phyloP scores from a whole-genome alignment of 495 filamentous ascomycete species.

The Trichoderma gamsii region DNA sequence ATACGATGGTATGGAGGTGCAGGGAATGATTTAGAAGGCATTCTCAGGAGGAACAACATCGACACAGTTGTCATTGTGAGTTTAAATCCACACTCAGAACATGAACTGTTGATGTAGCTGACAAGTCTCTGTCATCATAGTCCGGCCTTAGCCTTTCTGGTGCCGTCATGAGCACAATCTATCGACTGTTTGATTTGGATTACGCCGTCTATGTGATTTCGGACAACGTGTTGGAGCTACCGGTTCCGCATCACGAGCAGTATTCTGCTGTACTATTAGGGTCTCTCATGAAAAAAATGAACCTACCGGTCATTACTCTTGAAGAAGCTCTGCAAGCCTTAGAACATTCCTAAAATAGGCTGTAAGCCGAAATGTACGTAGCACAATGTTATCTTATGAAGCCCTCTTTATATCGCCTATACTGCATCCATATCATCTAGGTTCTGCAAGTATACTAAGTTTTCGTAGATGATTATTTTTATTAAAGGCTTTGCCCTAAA shows the following conservation, averaged over 20 bases:
- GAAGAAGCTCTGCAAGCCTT: background rate
- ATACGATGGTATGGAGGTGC: conserved; percentile 38
- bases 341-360: background rate
- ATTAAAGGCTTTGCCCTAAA: too few relatives aligned
- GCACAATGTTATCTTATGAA: background rate
- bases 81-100: background rate
- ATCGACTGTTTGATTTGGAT: conserved; percentile 41
- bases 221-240: conserved; percentile 4
- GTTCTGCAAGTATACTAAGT: too few relatives aligned
- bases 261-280: background rate
- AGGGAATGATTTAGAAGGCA: conserved; percentile 38
- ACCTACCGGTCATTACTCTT: background rate
- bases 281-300: background rate
- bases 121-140: conserved; percentile 17
- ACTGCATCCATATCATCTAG: too few relatives aligned
- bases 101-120: background rate
- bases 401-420: too few relatives aligned
- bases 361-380: background rate
- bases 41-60: conserved; percentile 35
- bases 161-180: conserved; percentile 39
- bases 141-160: conserved; percentile 39
- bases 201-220: conserved; percentile 39
- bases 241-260: background rate
- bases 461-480: too few relatives aligned
- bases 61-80: conserved; percentile 40